Base-by-base conservation (phyloP, 345 rosid species). In the Hibiscus tridactylites region DNA sequence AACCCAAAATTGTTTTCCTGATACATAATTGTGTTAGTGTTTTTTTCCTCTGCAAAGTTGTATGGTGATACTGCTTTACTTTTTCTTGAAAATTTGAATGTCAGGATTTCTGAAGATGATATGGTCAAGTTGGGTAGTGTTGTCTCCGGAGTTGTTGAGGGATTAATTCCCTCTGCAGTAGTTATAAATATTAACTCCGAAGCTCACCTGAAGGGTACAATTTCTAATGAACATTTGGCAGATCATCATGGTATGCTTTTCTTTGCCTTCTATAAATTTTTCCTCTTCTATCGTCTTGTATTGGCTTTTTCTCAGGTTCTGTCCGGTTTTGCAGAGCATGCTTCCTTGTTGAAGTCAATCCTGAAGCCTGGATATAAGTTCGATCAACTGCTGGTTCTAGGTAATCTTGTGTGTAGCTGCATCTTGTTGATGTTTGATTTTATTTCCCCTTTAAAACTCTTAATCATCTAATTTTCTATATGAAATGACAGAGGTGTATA, bases 361-460 rank as follows among this genome's bases (percentile, higher is more conserved):
- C 29, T 89, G 80, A 92, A 81, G 83, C 97, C 96, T 74, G 99
- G 97, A 74, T 85, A 85, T 67, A 87, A 84, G 83, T 88, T 92
- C 80, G 92, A 89, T 60, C 87, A 85, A 74, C 91, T 95, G 61
- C 74, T 95, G 78, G 91, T 95, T 74, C 75, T 95, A 80, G 97
- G 99, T 95, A 90, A 72, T 52, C 64, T 56, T 54, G 21, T 53
- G 35, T 73, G 49, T 17, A 13, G 53, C 61, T 62, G 46, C 53
- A 46, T 9, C 46, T 61, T 46, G 8, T 44, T 60, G 9, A 28
- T 33, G 13, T 42, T 44, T 71, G 57, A 42, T 71, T 24, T 58
- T 21, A 21, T 46, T 2, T 11, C 31, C 24, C 44, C 64, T 37
- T 60, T 21, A 37, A 19, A 9, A 4, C 10, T 69, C 33, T 31